These are phyloP conservation scores for Globisporangium megalacanthum DNA, from an alignment of 352 stramenopile species.

Conservation along the genomic window DNA sequence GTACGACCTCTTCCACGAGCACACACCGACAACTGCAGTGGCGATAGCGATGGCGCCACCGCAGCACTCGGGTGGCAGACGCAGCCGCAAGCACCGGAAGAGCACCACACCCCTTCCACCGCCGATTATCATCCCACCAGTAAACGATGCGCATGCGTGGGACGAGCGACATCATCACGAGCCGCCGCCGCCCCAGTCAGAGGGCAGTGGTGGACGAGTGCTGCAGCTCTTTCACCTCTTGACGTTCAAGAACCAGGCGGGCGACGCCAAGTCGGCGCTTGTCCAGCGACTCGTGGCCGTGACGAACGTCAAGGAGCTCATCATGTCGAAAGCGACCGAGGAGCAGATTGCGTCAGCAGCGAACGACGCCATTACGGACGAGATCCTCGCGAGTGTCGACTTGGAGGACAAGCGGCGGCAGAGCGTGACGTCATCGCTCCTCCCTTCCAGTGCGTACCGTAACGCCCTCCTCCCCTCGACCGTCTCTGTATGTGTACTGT, in stretches of 20 bases:
- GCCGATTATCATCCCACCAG: conserved; percentile 2
- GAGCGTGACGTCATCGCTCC: conserved; percentile 16
- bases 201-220: conserved; percentile 26
- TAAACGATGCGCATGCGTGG: not conserved
- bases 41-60: not conserved
- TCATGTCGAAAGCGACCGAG: conserved; percentile 58
- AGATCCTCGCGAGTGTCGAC: conserved; percentile 63
- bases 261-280: conserved; percentile 43
- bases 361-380: conserved; percentile 69
- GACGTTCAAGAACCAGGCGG: conserved; percentile 53
- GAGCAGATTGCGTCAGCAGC: conserved; percentile 65
- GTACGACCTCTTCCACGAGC: conserved; percentile 41
- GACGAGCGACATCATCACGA: conserved; percentile 5
- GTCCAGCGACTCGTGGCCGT: conserved; percentile 50
- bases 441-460: conserved; percentile 3
- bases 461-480: no score
- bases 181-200: not conserved
- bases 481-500: not conserved
- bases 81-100: conserved; percentile 2
- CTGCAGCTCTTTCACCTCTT: conserved; percentile 56
- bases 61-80: not conserved
- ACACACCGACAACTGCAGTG: not conserved
- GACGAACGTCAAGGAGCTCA: conserved; percentile 50
- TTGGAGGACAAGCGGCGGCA: conserved; percentile 41
- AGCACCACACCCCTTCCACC: conserved; percentile 2